Evolutionary conservation across 176 grass and related monocot species (phyloP).

Genomic region (Avena sativa): DNA sequence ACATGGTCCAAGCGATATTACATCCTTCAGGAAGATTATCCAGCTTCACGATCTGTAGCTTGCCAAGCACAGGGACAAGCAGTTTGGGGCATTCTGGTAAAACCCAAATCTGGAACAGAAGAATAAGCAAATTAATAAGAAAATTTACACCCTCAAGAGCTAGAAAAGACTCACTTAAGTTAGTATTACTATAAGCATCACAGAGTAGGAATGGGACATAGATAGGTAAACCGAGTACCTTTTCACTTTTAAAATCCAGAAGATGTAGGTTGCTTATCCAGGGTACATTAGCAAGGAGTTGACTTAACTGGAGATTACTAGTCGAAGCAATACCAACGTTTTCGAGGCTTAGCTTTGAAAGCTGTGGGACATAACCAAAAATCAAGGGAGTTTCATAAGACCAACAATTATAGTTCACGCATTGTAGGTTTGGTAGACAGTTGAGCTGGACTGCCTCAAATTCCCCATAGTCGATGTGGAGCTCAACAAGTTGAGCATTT

Average conservation of each 20-base stretch:
- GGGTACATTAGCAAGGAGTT: not conserved
- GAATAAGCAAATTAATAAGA: not conserved
- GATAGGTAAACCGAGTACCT: not conserved
- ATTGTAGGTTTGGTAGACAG: not conserved
- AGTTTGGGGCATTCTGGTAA: constrained; percentile 17
- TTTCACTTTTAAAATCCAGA: constrained; percentile 6
- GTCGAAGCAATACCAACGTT: not conserved
- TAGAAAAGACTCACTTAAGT: not conserved
- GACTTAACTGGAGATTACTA: constrained; percentile 1
- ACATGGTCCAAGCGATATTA: constrained; percentile 21
- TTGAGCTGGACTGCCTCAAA: not conserved
- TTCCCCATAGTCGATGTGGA: constrained; percentile 1
- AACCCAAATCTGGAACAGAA: constrained; percentile 21
- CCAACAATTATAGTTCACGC: not conserved
- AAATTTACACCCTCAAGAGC: not conserved
- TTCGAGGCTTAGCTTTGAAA: constrained; percentile 20
- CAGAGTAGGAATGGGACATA: not conserved
- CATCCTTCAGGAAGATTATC: constrained; percentile 13
- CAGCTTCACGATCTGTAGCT: constrained; percentile 17
- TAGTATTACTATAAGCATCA: not conserved
- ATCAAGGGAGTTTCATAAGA: not conserved
- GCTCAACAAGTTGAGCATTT: constrained; percentile 1
- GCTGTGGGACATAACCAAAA: constrained; percentile 16
- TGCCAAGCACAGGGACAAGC: not conserved
- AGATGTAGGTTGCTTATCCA: not conserved